phyloP scores from a whole-genome alignment of 495 filamentous ascomycete species.

The Elaphomyces granulatus region DNA sequence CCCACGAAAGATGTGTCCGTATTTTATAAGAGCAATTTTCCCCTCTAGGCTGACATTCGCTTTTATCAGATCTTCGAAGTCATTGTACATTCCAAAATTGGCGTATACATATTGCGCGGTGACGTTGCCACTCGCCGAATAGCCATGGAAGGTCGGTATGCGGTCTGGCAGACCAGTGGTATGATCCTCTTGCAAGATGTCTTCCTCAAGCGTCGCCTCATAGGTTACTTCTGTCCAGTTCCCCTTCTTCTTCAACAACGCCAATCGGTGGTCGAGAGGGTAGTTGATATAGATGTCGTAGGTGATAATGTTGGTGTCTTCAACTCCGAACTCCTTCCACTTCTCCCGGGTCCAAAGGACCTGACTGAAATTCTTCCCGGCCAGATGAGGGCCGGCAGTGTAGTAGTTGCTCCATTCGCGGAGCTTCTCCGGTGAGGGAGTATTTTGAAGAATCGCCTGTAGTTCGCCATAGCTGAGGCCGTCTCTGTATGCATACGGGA shows the following conservation, averaged over 20 bases:
- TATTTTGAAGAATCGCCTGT: conserved; percentile 51
- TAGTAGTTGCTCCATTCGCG: conserved; percentile 86
- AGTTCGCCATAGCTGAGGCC: conserved; percentile 52
- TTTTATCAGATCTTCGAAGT: conserved; percentile 70
- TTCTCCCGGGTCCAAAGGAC: conserved; percentile 75
- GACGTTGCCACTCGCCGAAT: conserved; percentile 82
- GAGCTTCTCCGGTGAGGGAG: conserved; percentile 52
- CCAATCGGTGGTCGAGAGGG: conserved; percentile 63
- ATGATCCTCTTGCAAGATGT: conserved; percentile 69
- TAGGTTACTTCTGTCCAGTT: conserved; percentile 42
- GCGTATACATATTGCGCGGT: conserved; percentile 71
- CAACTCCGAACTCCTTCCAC: conserved; percentile 74
- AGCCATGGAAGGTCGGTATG: conserved; percentile 90
- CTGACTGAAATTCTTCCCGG: conserved; percentile 75
- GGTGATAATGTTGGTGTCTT: conserved; percentile 51
- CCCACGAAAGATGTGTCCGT: conserved; percentile 76
- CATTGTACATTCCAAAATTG: conserved; percentile 75
- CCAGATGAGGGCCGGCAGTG: conserved; percentile 74
- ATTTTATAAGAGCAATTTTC: conserved; percentile 78
- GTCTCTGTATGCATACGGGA: conserved; percentile 24
- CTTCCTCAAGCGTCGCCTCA: conserved; percentile 72
- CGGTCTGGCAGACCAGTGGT: conserved; percentile 58
- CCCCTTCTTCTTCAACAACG: conserved; percentile 48
- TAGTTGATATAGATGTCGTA: conserved; percentile 94
- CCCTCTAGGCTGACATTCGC: conserved; percentile 64